Evolutionary conservation across 768 basidiomycete genomes (phyloP), one percentile per base, ranked within the genome.

Genomic region (Inosperma sp.): DNA sequence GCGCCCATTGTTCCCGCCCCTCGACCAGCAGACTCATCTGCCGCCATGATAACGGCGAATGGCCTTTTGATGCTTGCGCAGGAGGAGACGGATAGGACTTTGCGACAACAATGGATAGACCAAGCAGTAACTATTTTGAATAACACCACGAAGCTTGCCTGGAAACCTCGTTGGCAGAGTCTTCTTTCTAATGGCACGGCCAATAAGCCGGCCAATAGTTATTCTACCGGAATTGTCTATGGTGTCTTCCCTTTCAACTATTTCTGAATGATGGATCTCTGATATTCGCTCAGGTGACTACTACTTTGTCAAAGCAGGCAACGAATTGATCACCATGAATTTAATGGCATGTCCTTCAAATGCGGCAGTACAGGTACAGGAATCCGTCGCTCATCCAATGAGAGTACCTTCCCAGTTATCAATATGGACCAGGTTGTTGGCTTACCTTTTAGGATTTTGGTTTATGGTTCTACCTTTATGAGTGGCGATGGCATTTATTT

Each of bases 21-120:
- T 14, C 73, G 78, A 10, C 79, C 81, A 1, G 83, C 84, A 0
- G 86, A 88, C 65, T 83, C 81, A 2, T 85, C 84, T 13, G 84
- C 86, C 4, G 81, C 84, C 7, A 81, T 77, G 30, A 77, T 86
- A 54, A 82, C 76, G 0, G 77, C 77, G 3, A 80, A 72, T 26
- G 85, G 74, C 1, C 70, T 88, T 35, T 63, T 88, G 30, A 66
- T 84, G 9, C 72, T 88, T 6, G 72, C 83, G 56, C 62, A 68
- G 52, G 51, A 72, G 58, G 69, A 78, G 52, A 63, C 65, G 59
- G 70, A 64, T 27, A 43, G 43, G 48, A 60, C 48, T 50, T 72
- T 49, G 51, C 62, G 63, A 10, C 55, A 67, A 44, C 61, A 63
- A 40, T 87, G 80, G 72, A 69, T 54, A 13, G 62, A 72, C 51